phyloP scores from a whole-genome alignment of 2,329 filamentous ascomycete species.

The Dryadomyces quercivorus region DNA sequence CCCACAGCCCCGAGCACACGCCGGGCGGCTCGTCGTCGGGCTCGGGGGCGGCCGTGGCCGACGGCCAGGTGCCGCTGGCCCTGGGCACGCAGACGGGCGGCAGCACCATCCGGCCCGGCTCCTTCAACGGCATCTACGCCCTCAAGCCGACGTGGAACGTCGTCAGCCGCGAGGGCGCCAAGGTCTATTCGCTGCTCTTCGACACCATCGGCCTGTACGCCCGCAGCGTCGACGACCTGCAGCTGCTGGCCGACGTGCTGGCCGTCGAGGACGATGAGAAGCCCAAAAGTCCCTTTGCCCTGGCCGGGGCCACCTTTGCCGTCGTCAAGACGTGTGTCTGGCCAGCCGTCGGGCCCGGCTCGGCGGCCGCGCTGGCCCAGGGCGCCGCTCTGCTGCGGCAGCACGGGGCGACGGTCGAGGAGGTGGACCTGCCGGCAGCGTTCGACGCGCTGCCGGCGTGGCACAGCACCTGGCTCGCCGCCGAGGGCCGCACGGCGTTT shows the following conservation, averaged over 20 bases:
- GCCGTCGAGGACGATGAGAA: slow-evolving; percentile 37
- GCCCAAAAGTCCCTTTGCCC: slow-evolving; percentile 11
- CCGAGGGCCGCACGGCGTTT: slow-evolving; percentile 41
- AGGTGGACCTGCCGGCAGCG: slow-evolving; percentile 37
- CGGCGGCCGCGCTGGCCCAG: slow-evolving; percentile 26
- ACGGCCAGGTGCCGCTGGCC: slow-evolving; percentile 47
- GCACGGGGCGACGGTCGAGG: slow-evolving; percentile 42
- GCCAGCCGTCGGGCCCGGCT: slow-evolving; percentile 27
- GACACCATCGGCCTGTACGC: slow-evolving; percentile 53
- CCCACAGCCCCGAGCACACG: slow-evolving; percentile 37
- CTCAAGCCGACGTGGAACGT: slow-evolving; percentile 56
- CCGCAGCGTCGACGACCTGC: slow-evolving; percentile 43
- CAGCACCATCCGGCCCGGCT: slow-evolving; percentile 49
- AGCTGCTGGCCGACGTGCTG: slow-evolving; percentile 42
- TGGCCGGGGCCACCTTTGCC: slow-evolving; percentile 40
- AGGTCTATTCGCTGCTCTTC: slow-evolving; percentile 43
- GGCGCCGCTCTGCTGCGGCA: slow-evolving; percentile 25
- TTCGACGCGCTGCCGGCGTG: slow-evolving; percentile 37
- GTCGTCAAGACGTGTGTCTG: slow-evolving; percentile 42
- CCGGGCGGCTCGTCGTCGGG: slow-evolving; percentile 58
- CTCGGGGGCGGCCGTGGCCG: slow-evolving; percentile 53
- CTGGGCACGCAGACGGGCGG: slow-evolving; percentile 57
- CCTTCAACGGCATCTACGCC: slow-evolving; percentile 52
- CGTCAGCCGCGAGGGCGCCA: slow-evolving; percentile 49
- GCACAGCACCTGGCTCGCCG: slow-evolving; percentile 36